Evolutionary conservation across 768 basidiomycete species (phyloP).

Genomic region (Leccinum arenicola): DNA sequence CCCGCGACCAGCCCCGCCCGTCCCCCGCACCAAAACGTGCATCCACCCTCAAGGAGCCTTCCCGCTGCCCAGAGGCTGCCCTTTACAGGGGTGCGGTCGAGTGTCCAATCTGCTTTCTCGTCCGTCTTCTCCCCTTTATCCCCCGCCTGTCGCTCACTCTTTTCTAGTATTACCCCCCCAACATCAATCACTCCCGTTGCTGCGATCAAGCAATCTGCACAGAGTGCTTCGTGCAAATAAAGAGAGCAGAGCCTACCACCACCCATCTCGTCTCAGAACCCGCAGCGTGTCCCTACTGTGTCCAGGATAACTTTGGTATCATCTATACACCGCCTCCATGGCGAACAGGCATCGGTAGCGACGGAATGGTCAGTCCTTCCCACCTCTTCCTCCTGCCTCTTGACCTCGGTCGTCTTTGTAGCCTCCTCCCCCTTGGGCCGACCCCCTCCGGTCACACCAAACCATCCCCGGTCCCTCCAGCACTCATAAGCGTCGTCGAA

Average conservation of each 20-base stretch:
- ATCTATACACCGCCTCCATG: slow-evolving; percentile 81
- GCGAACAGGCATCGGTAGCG: slow-evolving; percentile 77
- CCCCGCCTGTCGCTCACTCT: slow-evolving; percentile 21
- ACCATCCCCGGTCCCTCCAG: slow-evolving; percentile 37
- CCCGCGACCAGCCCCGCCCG: slow-evolving; percentile 23
- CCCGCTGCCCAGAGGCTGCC: slow-evolving; percentile 66
- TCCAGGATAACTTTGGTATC: slow-evolving; percentile 95
- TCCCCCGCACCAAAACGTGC: slow-evolving; percentile 50
- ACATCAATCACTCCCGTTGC: slow-evolving; percentile 96
- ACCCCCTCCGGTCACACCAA: slow-evolving; percentile 48
- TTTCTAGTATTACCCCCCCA: slow-evolving; percentile 89
- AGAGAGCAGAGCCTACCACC: slow-evolving; percentile 89
- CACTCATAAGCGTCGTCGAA: slow-evolving; percentile 73
- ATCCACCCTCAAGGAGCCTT: slow-evolving; percentile 58
- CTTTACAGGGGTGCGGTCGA: slow-evolving; percentile 85
- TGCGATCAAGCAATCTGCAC: slow-evolving; percentile 99
- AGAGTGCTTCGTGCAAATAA: slow-evolving; percentile 99
- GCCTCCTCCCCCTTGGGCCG: slow-evolving; percentile 49
- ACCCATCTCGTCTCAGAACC: slow-evolving; percentile 97
- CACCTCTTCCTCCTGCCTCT: background rate
- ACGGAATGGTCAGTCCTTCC: slow-evolving; percentile 54
- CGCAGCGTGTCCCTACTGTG: slow-evolving; percentile 96
- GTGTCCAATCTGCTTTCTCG: slow-evolving; percentile 98
- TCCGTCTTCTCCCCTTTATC: slow-evolving; percentile 40
- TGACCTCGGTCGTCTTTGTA: slow-evolving; percentile 15